Conservation (phyloP, 73 alveolate species). For the Symbiodinium pilosum region DNA sequence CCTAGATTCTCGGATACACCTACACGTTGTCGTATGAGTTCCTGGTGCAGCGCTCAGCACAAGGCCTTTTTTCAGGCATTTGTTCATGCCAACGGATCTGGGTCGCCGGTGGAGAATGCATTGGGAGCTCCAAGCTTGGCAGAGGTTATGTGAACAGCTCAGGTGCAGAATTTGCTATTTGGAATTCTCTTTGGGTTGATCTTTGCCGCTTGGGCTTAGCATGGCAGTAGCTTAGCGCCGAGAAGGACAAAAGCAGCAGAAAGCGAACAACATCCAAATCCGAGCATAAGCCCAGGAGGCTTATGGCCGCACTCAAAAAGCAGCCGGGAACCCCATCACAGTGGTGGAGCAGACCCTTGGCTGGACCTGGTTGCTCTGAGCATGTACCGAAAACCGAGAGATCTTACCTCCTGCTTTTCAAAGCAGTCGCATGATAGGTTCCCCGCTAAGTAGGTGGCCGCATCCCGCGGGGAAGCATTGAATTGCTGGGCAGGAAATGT, state of each 20-base stretch:
- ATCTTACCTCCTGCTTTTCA: no score
- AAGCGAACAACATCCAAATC: not conserved
- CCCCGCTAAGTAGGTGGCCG: no score
- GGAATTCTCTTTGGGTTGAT: constrained; percentile 74
- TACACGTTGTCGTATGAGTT: constrained; percentile 69
- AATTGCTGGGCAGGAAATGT: no score
- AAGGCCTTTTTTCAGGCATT: no score
- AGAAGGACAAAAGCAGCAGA: not conserved
- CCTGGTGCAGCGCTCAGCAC: constrained; percentile 1
- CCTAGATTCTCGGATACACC: constrained; percentile 39
- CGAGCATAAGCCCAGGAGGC: not conserved
- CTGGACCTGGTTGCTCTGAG: no score
- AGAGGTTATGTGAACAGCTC: no score
- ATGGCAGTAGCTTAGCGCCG: not conserved
- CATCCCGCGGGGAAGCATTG: no score
- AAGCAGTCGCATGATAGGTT: no score
- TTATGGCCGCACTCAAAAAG: not conserved
- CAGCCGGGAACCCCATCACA: not conserved
- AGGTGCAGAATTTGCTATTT: constrained; percentile 66
- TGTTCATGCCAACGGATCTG: no score
- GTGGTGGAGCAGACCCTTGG: constrained; percentile 8
- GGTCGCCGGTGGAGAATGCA: no score
- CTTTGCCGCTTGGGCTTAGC: constrained; percentile 12
- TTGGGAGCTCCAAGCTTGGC: no score
- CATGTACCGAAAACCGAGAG: no score